A percentile compares a stretch with the other conserved stretches of the same genome.
phyloP scores from a whole-genome alignment of 352 stramenopile species.

The Phytophthora idaei region DNA sequence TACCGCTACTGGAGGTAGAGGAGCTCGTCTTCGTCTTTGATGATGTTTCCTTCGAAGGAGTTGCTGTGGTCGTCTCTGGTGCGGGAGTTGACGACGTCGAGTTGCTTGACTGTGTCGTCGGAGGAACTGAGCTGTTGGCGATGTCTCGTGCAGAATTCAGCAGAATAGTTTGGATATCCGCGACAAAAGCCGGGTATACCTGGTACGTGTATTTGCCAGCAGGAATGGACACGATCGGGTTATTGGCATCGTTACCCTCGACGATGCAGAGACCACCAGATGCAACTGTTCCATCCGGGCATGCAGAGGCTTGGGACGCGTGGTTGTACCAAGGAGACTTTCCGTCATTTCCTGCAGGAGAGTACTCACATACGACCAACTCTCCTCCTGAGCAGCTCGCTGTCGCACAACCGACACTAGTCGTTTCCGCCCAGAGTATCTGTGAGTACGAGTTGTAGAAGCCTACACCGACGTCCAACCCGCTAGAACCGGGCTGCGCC shows the following conservation, averaged over 20 bases:
- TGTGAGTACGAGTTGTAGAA: conserved; percentile 83
- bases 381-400: conserved; percentile 45
- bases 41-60: conserved; percentile 2
- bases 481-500: conserved; percentile 43
- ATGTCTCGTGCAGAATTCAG: conserved; percentile 41
- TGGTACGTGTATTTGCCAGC: conserved; percentile 54
- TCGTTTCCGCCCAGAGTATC: conserved; percentile 64
- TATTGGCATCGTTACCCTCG: conserved; percentile 46
- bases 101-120: conserved; percentile 10
- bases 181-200: conserved; percentile 57
- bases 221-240: conserved; percentile 58
- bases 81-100: not conserved
- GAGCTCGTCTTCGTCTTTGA: conserved; percentile 7
- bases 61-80: conserved; percentile 5
- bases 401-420: conserved; percentile 62
- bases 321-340: conserved; percentile 62
- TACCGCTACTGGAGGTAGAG: not conserved
- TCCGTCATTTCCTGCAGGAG: conserved; percentile 51
- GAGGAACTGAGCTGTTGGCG: conserved; percentile 21
- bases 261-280: conserved; percentile 49
- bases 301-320: conserved; percentile 41
- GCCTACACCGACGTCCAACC: conserved; percentile 49
- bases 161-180: conserved; percentile 53
- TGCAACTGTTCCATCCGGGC: conserved; percentile 48
- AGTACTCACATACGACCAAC: conserved; percentile 67